phyloP scores from a whole-genome alignment of 2,329 filamentous ascomycete genomes.

The Coleophoma crateriformis region DNA sequence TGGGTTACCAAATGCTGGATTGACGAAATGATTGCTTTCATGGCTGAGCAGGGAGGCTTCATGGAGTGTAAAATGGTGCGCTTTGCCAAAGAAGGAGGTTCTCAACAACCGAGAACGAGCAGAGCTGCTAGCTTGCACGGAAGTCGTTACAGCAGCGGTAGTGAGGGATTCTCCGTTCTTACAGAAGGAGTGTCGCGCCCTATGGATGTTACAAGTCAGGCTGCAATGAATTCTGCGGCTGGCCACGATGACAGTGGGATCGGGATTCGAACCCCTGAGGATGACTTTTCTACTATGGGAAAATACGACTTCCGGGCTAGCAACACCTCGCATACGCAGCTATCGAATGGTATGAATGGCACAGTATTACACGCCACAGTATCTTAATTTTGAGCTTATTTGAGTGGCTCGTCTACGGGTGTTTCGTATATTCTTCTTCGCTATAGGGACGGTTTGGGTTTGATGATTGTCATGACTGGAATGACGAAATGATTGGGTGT shows the following conservation, averaged over 20 bases:
- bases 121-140: constrained; percentile 19
- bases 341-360: constrained; percentile 12
- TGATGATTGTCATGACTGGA: constrained; percentile 9
- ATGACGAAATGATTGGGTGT: constrained; percentile 11
- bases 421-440: constrained; percentile 9
- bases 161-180: constrained; percentile 22
- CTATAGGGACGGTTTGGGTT: constrained; percentile 11
- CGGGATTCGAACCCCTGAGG: constrained; percentile 62
- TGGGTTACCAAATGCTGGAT: constrained; percentile 95
- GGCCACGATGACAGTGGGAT: constrained; percentile 71
- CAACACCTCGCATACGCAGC: constrained; percentile 14
- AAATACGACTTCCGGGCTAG: constrained; percentile 43
- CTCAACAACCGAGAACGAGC: constrained; percentile 10
- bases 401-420: constrained; percentile 5
- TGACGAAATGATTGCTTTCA: constrained; percentile 88
- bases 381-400: constrained; percentile 3
- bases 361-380: constrained; percentile 12
- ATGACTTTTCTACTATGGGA: constrained; percentile 53
- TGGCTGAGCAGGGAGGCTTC: constrained; percentile 87
- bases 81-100: constrained; percentile 18
- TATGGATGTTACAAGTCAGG: constrained; percentile 35
- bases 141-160: constrained; percentile 24
- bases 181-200: constrained; percentile 18
- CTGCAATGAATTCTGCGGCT: constrained; percentile 38
- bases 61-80: constrained; percentile 52